A percentile compares a stretch with the other conserved stretches of the same genome.
Evolutionary conservation across 768 basidiomycete species (phyloP).

Genomic region (Mycena sanguinolenta): DNA sequence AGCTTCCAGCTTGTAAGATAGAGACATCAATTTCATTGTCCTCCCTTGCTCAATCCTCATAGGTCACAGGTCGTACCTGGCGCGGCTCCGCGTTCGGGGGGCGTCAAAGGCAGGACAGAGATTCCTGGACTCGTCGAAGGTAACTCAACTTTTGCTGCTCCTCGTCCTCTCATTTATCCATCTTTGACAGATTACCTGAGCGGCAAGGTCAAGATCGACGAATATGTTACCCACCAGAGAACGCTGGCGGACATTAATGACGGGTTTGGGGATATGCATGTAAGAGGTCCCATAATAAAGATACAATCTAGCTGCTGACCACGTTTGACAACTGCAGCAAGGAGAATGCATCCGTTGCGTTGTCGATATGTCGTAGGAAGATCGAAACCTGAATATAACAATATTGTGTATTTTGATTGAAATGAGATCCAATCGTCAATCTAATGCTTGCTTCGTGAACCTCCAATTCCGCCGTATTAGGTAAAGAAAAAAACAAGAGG

Average conservation of each 20-base stretch:
- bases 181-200: slow-evolving; percentile 79
- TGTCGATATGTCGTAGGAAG: slow-evolving; percentile 82
- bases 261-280: slow-evolving; percentile 97
- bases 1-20: slow-evolving; percentile 68
- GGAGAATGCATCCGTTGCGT: slow-evolving; percentile 97
- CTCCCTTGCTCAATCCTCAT: slow-evolving; percentile 45
- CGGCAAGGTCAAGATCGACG: slow-evolving; percentile 90
- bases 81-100: slow-evolving; percentile 96
- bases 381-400: slow-evolving; percentile 24
- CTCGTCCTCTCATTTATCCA: background rate
- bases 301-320: background rate
- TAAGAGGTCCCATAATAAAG: slow-evolving; percentile 55
- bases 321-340: slow-evolving; percentile 53
- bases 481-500: background rate
- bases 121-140: slow-evolving; percentile 94
- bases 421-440: slow-evolving; percentile 25
- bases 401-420: slow-evolving; percentile 21
- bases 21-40: slow-evolving; percentile 2
- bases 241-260: slow-evolving; percentile 82
- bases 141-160: slow-evolving; percentile 41
- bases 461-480: background rate
- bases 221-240: slow-evolving; percentile 93
- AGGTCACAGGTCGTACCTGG: slow-evolving; percentile 94
- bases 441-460: background rate
- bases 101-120: slow-evolving; percentile 97